Evolutionary conservation across 2,329 filamentous ascomycete genomes (phyloP).

Genomic region (Calonectria pseudoturangicola): DNA sequence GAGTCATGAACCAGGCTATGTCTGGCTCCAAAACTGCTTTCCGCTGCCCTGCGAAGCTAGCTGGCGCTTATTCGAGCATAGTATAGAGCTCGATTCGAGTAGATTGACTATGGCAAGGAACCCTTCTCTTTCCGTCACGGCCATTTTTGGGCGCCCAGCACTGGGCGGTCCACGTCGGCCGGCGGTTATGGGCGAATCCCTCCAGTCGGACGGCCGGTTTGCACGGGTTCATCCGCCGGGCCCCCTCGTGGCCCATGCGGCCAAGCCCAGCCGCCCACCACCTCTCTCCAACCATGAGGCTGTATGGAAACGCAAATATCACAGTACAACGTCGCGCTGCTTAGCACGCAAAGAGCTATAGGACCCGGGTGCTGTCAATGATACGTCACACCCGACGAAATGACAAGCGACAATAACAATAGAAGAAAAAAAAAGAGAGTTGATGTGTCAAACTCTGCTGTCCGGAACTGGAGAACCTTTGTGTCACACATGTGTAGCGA

Average conservation of each 20-base stretch:
- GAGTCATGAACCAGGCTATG: slow-evolving; percentile 31
- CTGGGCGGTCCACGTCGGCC: slow-evolving; percentile 19
- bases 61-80: not conserved
- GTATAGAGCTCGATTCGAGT: slow-evolving; percentile 14
- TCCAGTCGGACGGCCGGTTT: slow-evolving; percentile 23
- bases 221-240: slow-evolving; percentile 36
- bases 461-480: slow-evolving; percentile 17
- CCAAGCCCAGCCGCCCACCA: slow-evolving; percentile 12
- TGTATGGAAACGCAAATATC: slow-evolving; percentile 19
- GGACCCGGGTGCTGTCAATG: slow-evolving; percentile 22
- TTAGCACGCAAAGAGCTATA: not conserved
- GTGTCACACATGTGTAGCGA: slow-evolving; percentile 28
- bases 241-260: slow-evolving; percentile 33
- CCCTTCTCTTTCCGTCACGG: not conserved
- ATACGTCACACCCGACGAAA: slow-evolving; percentile 25
- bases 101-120: slow-evolving; percentile 3
- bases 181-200: slow-evolving; percentile 11
- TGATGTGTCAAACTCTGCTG: slow-evolving; percentile 10
- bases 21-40: not conserved
- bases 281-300: slow-evolving; percentile 5
- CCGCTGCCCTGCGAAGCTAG: not conserved
- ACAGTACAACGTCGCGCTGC: slow-evolving; percentile 11
- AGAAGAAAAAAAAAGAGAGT: slow-evolving; percentile 5
- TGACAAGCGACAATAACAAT: not conserved
- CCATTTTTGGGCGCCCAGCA: slow-evolving; percentile 5